Evolutionary conservation across 108 stramenopile genomes (phyloP), one percentile per base, ranked within the genome.

Genomic region (Cyclostephanos tholiformis): DNA sequence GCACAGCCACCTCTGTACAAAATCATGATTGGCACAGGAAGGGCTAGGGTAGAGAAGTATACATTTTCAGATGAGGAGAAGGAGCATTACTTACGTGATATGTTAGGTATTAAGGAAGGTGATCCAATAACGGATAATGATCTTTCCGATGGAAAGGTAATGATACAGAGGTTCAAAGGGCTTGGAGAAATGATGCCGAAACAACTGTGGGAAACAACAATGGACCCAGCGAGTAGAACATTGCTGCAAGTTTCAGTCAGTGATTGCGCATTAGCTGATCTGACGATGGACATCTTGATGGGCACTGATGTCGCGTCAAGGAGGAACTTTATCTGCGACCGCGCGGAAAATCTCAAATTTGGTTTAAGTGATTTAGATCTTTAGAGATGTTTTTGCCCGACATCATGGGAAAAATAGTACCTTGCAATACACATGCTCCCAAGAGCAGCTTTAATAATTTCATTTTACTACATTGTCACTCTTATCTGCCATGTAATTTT

Each of bases 111-210:
- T 58, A 55, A 83, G 14, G 86, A 79, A 12, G 67, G 61, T 23
- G 57, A 52, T 35, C 60, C 71, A 19, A 73, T 79, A 19, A 73
- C 60, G 8, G 79, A 77, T 75, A 25, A 75, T 50, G 79, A 76
- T 53, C 30, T 91, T 17, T 55, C 72, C 6, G 79, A 67, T 51
- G 85, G 85, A n/a, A 93, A 88, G 48, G 82, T 90, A 0, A 83
- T 71, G 26, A 77, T 93, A 51, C 90, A 93, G 72, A 68, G 90
- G 26, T 90, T 93, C 82, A 93, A 97, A 80, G 97, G 97, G 11
- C 68, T 97, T 22, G 97, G 97, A 10, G 97, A 97, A 77, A 97
- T 97, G 97, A 97, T 97, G 97, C 95, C 97, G 20, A 74, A 89
- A 61, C 95, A 97, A 75, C 84, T 97, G 58, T 97, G 97, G 97